Evolutionary conservation across 1,284 basidiomycete species (phyloP).

Genomic region (Neotropicomus parvogracilis): DNA sequence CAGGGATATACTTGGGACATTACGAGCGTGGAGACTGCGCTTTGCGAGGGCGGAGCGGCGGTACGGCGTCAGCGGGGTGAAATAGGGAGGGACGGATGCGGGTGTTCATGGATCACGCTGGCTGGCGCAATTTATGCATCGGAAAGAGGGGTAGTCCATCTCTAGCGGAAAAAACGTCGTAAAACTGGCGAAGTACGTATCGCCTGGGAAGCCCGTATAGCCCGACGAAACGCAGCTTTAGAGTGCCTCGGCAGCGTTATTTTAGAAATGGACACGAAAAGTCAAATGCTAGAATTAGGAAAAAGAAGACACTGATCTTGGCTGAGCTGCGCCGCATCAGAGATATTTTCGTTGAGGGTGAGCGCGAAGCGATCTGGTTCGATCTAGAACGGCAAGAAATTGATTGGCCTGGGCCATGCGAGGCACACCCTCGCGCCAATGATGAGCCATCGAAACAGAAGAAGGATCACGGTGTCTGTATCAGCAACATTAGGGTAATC

Average conservation of each 20-base stretch:
- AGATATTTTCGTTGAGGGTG: constrained; percentile 19
- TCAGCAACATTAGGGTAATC: constrained; percentile 16
- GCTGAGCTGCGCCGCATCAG: constrained; percentile 23
- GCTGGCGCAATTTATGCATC: constrained; percentile 31
- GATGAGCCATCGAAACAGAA: constrained; percentile 7
- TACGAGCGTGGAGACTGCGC: constrained; percentile 2
- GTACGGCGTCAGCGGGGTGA: not conserved
- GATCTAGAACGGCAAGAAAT: constrained; percentile 12
- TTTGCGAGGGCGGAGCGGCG: constrained; percentile 4
- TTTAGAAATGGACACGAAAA: constrained; percentile 32
- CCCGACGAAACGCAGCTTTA: constrained; percentile 25
- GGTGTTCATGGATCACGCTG: constrained; percentile 5
- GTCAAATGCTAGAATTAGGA: constrained; percentile 29
- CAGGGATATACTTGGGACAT: constrained; percentile 29
- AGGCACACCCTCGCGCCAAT: constrained; percentile 1
- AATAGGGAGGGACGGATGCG: constrained; percentile 14
- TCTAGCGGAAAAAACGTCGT: constrained; percentile 29
- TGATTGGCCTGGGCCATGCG: constrained; percentile 10
- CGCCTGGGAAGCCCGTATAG: constrained; percentile 35
- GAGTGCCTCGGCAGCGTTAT: constrained; percentile 29
- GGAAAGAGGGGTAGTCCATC: constrained; percentile 22
- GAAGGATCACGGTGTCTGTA: constrained; percentile 21
- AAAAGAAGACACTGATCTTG: constrained; percentile 17
- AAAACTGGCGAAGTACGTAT: constrained; percentile 32
- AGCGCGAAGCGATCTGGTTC: constrained; percentile 18